Base-by-base conservation (phyloP, 805 yeast genomes). In the Cyberlindnera sargentensis region DNA sequence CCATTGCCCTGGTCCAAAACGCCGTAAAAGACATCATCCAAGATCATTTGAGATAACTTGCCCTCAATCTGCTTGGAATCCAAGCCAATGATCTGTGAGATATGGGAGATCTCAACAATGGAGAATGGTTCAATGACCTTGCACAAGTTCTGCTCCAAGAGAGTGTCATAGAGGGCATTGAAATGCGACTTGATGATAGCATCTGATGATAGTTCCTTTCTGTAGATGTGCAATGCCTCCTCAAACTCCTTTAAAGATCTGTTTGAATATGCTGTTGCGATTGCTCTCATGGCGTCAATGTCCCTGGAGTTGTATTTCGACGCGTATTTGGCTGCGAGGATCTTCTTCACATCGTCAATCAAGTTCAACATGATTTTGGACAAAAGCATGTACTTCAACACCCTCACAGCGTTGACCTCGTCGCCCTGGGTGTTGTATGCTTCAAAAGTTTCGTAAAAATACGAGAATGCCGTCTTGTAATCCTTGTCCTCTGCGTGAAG, bases 1-100 rank as follows among this genome's bases (percentile, higher is more conserved):
- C 99, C 99, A 62, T 90, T 90, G 38, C 98, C 98, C 70, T 93
- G 99, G 64, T 93, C 99, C 53, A 93, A 72, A 32, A 93, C 98
- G 39, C 99, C 99, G 60, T 82, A 84, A 56, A 93, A 88, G n/a
- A 89, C 85, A 58, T 87, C 84, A 65, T 93, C 99, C 56, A 93
- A 74, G 54, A 93, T 91, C 98, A 93, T 91, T 65, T 91, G 97
- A 39, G 95, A 82, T 50, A 93, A 73, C 64, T 93, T 93, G 23
- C 95, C 95, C 67, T 93, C 99, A 30, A 93, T 88, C 60, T 88
- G 95, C 49, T 80, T 83, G 38, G 80, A 71, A 51, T 89, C 91
- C 48, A 95, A 75, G 6, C 96, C 97, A 46, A 95, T 86, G 56
- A 85, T 78, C 55, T 84, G 76, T 29, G 97, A 84, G 41, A 93